These are phyloP conservation scores for Mycosphaerella arachidis DNA, from an alignment of 2,329 filamentous ascomycete genomes.

Conservation along the genomic window DNA sequence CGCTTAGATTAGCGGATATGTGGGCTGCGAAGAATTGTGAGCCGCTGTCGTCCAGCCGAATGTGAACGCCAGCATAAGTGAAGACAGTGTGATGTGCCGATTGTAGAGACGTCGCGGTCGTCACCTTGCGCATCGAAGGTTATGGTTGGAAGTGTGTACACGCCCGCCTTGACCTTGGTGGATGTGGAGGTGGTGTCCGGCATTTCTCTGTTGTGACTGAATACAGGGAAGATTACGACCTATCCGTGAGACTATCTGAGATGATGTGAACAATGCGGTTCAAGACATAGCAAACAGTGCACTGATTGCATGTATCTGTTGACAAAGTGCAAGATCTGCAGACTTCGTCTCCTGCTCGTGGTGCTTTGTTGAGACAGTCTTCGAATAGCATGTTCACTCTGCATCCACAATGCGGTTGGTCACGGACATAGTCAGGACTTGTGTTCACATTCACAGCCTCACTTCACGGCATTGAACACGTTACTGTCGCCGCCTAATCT, in stretches of 20 bases:
- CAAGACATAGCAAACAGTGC: background rate
- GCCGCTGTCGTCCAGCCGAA: background rate
- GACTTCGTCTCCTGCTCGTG: too few relatives aligned
- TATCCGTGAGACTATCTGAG: background rate
- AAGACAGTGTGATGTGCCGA: background rate
- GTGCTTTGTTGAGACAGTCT: too few relatives aligned
- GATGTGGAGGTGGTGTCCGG: background rate
- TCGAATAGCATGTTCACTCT: background rate
- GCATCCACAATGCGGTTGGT: too few relatives aligned
- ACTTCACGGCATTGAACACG: too few relatives aligned
- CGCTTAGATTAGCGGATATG: background rate
- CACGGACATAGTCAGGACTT: too few relatives aligned
- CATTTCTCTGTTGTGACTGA: background rate
- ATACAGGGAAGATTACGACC: too few relatives aligned
- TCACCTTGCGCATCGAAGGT: background rate
- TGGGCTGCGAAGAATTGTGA: background rate
- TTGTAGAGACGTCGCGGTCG: background rate
- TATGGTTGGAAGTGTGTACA: background rate
- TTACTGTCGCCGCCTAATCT: slow-evolving; percentile 13
- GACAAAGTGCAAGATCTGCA: too few relatives aligned
- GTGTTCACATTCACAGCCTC: too few relatives aligned
- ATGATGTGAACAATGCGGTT: background rate
- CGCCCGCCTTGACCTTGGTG: background rate
- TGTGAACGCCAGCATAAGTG: background rate
- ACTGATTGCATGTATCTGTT: background rate